phyloP scores from a whole-genome alignment of 768 basidiomycete species.

The Boletus subparvulus region DNA sequence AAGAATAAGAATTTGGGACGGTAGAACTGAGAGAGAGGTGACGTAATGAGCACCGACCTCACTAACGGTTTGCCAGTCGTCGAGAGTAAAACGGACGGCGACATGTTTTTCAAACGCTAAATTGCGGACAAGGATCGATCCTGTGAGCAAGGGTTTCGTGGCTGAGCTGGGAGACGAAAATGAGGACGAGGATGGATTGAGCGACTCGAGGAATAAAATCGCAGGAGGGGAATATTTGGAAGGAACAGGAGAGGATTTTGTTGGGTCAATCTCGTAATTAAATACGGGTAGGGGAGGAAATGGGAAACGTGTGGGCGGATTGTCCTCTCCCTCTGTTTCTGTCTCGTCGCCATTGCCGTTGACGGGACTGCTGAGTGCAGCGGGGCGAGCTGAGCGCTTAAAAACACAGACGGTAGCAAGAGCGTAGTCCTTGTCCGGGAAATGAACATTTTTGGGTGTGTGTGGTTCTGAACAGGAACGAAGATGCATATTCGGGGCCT shows the following conservation, averaged over 20 bases:
- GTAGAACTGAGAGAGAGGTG: constrained; percentile 42
- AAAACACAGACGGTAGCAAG: constrained; percentile 64
- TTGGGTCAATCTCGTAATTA: constrained; percentile 24
- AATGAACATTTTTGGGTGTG: constrained; percentile 86
- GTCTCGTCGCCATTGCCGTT: constrained; percentile 38
- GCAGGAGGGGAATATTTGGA: constrained; percentile 6
- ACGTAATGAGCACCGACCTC: constrained; percentile 67
- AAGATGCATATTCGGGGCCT: constrained; percentile 13
- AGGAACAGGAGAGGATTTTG: constrained; percentile 16
- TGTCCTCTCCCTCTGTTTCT: constrained; percentile 41
- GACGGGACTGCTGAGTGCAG: constrained; percentile 40
- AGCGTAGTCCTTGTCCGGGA: constrained; percentile 64
- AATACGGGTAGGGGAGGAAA: constrained; percentile 26
- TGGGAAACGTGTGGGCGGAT: constrained; percentile 10
- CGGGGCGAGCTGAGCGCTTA: constrained; percentile 68
- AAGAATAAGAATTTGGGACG: constrained; percentile 27
- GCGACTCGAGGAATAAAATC: constrained; percentile 40
- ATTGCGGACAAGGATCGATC: constrained; percentile 83
- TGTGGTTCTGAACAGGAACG: constrained; percentile 59
- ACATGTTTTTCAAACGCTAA: constrained; percentile 85
- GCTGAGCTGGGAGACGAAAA: not conserved
- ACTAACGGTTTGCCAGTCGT: constrained; percentile 90
- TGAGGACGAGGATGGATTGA: constrained; percentile 27
- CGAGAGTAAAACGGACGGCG: constrained; percentile 84
- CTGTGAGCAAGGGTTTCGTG: constrained; percentile 49